Evolutionary conservation across 495 filamentous ascomycete genomes (phyloP).

Genomic region (Neurospora sp.): DNA sequence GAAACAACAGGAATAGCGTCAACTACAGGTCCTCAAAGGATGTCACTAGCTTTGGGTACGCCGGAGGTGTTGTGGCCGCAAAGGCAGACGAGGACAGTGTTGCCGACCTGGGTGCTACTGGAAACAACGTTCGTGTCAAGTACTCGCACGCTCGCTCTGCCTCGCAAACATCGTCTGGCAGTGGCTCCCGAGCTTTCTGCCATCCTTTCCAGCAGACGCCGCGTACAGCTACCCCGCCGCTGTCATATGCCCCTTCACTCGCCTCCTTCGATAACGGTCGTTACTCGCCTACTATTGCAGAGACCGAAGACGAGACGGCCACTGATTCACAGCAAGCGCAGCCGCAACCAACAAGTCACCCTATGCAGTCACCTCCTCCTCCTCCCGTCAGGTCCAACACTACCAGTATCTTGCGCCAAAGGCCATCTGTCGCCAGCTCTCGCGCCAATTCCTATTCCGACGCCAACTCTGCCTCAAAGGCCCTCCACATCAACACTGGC

Average conservation of each 20-base stretch:
- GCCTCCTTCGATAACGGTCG: constrained; percentile 34
- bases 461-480: constrained; percentile 19
- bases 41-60: constrained; percentile 17
- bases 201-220: constrained; percentile 50
- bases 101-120: not conserved
- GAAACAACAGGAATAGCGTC: constrained; percentile 6
- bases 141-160: constrained; percentile 42
- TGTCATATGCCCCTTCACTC: constrained; percentile 43
- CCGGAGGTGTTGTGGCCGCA: not conserved
- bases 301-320: constrained; percentile 37
- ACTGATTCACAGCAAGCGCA: constrained; percentile 13
- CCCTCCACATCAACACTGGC: constrained; percentile 35
- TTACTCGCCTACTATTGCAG: constrained; percentile 37
- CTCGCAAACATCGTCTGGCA: constrained; percentile 41
- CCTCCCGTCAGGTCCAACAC: not conserved
- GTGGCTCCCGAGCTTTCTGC: constrained; percentile 33
- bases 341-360: constrained; percentile 11
- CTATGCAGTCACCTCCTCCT: constrained; percentile 1
- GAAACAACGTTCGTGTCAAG: constrained; percentile 11
- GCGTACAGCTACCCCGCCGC: constrained; percentile 44
- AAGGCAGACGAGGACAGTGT: not conserved
- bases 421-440: constrained; percentile 31
- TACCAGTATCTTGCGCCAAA: constrained; percentile 4
- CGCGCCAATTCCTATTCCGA: constrained; percentile 34
- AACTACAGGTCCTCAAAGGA: constrained; percentile 16